Percentiles rank a stretch among this genome's conserved stretches.
Evolutionary conservation across 2,329 filamentous ascomycete genomes (phyloP).

Genomic region (Neonectria punicea): DNA sequence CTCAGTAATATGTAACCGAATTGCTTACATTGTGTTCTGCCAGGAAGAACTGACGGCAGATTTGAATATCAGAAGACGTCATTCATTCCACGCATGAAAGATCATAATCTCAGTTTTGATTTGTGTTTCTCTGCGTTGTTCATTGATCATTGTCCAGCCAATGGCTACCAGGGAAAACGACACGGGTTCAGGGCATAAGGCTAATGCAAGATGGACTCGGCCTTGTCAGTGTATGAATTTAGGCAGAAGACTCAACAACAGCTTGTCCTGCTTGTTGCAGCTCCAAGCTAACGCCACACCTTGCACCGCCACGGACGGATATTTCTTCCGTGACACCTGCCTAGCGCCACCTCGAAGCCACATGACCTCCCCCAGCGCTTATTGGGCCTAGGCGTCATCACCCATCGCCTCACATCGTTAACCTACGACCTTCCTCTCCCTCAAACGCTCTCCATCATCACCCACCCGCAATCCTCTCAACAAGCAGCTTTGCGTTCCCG

Average conservation of each 20-base stretch:
- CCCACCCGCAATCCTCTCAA: slow-evolving; percentile 9
- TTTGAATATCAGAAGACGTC: no score
- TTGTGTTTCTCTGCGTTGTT: no score
- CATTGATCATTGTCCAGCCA: no score
- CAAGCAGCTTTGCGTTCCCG: not conserved
- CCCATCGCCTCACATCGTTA: slow-evolving; percentile 37
- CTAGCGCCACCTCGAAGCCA: slow-evolving; percentile 37
- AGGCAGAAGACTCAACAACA: not conserved
- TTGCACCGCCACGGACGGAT: slow-evolving; percentile 30
- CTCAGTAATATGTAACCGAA: no score
- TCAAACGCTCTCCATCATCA: slow-evolving; percentile 26
- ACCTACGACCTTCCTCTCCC: slow-evolving; percentile 29
- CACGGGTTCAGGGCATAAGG: not conserved
- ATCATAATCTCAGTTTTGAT: no score
- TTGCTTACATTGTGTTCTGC: no score
- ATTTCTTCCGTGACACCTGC: slow-evolving; percentile 17
- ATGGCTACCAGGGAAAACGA: no score
- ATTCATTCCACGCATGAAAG: no score
- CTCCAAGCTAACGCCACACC: slow-evolving; percentile 34
- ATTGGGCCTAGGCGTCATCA: slow-evolving; percentile 20
- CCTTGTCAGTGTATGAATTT: no score
- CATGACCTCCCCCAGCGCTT: slow-evolving; percentile 33
- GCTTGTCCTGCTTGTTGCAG: not conserved
- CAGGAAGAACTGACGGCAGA: no score
- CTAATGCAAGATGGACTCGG: not conserved